Conservation (phyloP, 805 yeast genomes). For the Clavispora carvajalis region DNA sequence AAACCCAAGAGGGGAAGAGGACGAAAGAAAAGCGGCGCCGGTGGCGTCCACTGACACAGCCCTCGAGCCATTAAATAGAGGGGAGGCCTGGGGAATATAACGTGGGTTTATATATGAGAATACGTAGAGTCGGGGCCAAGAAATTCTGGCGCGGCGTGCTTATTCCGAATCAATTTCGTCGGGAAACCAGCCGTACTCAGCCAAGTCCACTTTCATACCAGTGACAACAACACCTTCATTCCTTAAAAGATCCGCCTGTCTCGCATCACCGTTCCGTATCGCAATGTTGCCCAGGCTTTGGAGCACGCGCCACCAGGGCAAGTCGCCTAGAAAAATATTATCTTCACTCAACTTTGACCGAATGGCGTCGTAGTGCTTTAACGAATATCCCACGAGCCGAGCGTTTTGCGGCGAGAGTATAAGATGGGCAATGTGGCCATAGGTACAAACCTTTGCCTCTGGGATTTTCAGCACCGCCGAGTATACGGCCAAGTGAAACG, state of each 20-base stretch:
- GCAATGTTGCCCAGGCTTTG: slow-evolving; percentile 61
- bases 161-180: slow-evolving; percentile 24
- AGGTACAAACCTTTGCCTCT: slow-evolving; percentile 58
- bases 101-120: too few relatives aligned
- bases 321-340: slow-evolving; percentile 20
- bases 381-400: slow-evolving; percentile 68
- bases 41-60: too few relatives aligned
- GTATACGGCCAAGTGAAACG: slow-evolving; percentile 61
- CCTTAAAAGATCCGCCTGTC: slow-evolving; percentile 42
- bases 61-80: too few relatives aligned
- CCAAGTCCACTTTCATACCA: slow-evolving; percentile 36
- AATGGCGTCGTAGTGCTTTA: slow-evolving; percentile 41
- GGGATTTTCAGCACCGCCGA: slow-evolving; percentile 52
- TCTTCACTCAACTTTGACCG: slow-evolving; percentile 21
- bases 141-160: too few relatives aligned
- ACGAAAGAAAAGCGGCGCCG: slow-evolving; percentile 5
- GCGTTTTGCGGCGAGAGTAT: slow-evolving; percentile 60
- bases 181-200: slow-evolving; percentile 68
- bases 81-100: too few relatives aligned
- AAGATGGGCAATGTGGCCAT: slow-evolving; percentile 65
- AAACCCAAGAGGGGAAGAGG: slow-evolving; percentile 6
- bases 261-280: slow-evolving; percentile 40
- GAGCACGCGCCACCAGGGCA: slow-evolving; percentile 84
- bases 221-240: slow-evolving; percentile 42
- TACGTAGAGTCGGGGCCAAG: too few relatives aligned